Conservation (phyloP, 257 asterid genomes). For the Przewalskia tangutica region DNA sequence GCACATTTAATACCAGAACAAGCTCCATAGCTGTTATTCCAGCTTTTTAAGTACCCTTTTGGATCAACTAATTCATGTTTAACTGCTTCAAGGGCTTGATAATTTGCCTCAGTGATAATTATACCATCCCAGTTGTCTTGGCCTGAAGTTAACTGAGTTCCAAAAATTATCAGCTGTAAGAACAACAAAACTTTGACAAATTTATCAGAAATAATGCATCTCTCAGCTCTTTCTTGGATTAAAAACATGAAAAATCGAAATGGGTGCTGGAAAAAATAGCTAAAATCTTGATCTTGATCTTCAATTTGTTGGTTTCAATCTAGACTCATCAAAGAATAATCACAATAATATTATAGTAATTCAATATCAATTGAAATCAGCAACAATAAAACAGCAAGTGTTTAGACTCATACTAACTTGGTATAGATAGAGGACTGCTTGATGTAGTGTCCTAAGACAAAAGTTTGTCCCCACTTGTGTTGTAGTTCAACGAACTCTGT, state of each 20-base stretch:
- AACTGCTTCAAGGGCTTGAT: conserved; percentile 70
- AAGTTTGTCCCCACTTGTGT: no score
- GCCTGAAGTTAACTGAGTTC: conserved; percentile 23
- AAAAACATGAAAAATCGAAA: conserved; percentile 6
- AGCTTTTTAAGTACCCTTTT: conserved; percentile 63
- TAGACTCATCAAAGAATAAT: no score
- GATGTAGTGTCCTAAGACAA: no score
- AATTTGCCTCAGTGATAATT: conserved; percentile 63
- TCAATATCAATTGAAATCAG: no score
- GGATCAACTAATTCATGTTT: conserved; percentile 72
- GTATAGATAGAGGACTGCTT: no score
- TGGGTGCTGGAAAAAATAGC: conserved; percentile 1
- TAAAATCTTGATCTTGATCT: not conserved
- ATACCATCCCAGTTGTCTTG: conserved; percentile 67
- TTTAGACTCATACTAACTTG: no score
- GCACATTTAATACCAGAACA: conserved; percentile 97
- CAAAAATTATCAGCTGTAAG: conserved; percentile 9
- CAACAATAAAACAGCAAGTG: no score
- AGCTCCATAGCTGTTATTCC: conserved; percentile 79
- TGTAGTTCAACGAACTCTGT: no score
- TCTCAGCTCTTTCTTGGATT: conserved; percentile 7
- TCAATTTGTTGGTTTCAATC: no score
- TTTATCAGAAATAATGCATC: not conserved
- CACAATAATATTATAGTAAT: no score
- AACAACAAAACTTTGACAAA: conserved; percentile 14